Evolutionary conservation across 2,329 filamentous ascomycete species (phyloP), one percentile per base, ranked within the genome.

Genomic region (Cordyceps pruinosa): DNA sequence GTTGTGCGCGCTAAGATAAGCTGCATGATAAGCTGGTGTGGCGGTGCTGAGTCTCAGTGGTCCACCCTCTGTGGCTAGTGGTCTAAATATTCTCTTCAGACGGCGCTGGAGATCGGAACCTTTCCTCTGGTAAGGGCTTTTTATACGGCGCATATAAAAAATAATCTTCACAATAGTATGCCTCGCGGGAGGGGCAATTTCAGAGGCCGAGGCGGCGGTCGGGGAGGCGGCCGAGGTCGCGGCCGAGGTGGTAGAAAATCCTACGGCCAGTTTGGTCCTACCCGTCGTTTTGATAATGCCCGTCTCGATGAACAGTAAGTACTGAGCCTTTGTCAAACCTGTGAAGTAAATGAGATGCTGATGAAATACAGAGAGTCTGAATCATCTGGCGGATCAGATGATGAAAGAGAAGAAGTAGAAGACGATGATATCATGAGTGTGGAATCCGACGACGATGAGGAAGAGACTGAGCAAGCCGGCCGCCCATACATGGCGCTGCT

Each of bases 401-500:
- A 60, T 39, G 64, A 8, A n/a, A 41, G 62, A 30, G 63, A 64
- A 41, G 65, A 63, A 35, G 64, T 67, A 41, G 69, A 71, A 35
- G 72, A 71, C 41, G 72, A 75, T 53, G 70, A 73, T 9, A 66
- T 67, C 30, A 62, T 67, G 23, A 72, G 74, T 55, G 66, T 72
- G 58, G 70, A 69, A 28, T 72, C 73, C 7, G 76, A 77, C 9
- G 74, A 77, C 2, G 66, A 77, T 46, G 70, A 76, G 1, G 75
- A 77, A 34, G 77, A 78, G 23, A 75, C 76, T n/a, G 74, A 75
- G 28, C 64, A 73, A 10, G 54, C 71, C 26, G 70, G 73, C 26
- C 74, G 75, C 30, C 78, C 84, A 4, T 87, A 86, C 61, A 73
- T 79, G 70, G 73, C 80, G 8, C 72, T 87, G 7, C 73, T 87